Conservation (phyloP, 2,329 filamentous ascomycete genomes). For the Pseudopyricularia javanii region DNA sequence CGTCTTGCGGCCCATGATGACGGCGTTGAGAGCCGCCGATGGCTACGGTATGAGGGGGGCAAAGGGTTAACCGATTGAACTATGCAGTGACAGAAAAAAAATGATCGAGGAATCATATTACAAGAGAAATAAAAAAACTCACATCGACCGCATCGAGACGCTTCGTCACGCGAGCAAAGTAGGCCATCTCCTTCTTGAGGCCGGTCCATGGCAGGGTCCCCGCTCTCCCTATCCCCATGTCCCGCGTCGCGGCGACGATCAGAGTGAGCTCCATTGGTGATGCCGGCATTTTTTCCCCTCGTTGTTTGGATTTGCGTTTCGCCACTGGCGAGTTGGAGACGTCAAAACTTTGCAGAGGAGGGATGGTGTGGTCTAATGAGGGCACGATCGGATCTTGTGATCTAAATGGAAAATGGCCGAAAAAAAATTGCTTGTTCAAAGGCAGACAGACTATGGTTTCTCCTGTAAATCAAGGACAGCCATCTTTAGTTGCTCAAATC, state of each 20-base stretch:
- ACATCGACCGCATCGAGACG: constrained; percentile 29
- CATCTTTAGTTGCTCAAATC: too few species aligned
- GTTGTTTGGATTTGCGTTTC: background rate
- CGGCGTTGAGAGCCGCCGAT: constrained; percentile 46
- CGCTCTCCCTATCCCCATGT: constrained; percentile 74
- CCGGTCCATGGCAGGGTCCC: constrained; percentile 81
- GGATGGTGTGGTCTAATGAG: too few species aligned
- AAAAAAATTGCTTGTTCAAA: too few species aligned
- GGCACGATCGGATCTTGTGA: too few species aligned
- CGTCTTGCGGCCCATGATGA: constrained; percentile 96
- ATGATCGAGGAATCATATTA: background rate
- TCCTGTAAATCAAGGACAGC: too few species aligned
- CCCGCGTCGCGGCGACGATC: constrained; percentile 83
- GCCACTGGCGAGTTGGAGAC: too few species aligned
- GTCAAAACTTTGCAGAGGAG: too few species aligned
- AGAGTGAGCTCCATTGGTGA: constrained; percentile 56
- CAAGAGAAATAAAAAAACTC: background rate
- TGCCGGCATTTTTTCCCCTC: too few species aligned
- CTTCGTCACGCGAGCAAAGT: constrained; percentile 85
- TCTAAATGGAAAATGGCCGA: too few species aligned
- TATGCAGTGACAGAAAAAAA: background rate
- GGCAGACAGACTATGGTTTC: too few species aligned
- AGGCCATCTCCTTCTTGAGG: constrained; percentile 83
- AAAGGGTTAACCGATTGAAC: too few species aligned
- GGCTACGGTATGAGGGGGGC: constrained; percentile 9